Conservation (phyloP, 1,284 basidiomycete species). For the Phylloboletellus chloephorus region DNA sequence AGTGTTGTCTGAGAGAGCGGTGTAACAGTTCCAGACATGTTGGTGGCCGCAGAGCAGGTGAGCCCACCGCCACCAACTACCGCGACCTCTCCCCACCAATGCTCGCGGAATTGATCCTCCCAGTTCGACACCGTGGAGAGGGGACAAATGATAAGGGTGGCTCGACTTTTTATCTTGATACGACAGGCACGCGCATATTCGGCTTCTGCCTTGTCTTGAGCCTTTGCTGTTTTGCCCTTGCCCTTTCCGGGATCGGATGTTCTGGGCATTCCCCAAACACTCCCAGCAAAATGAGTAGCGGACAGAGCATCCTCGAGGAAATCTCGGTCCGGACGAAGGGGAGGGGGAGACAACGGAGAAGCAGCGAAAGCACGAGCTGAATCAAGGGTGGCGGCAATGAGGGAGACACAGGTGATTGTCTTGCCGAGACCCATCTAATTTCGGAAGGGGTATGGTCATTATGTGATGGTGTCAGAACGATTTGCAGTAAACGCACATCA, state of each 20-base stretch:
- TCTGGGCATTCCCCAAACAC: slow-evolving; percentile 80
- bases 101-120: slow-evolving; percentile 97
- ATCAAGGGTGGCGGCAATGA: slow-evolving; percentile 80
- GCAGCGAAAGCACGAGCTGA: slow-evolving; percentile 69
- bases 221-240: slow-evolving; percentile 58
- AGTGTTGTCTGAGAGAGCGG: slow-evolving; percentile 23
- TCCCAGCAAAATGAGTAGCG: slow-evolving; percentile 66
- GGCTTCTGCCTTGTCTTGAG: slow-evolving; percentile 65
- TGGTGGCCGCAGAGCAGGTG: slow-evolving; percentile 30
- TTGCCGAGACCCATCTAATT: slow-evolving; percentile 95
- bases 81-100: slow-evolving; percentile 82
- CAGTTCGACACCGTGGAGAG: slow-evolving; percentile 96
- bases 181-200: slow-evolving; percentile 63
- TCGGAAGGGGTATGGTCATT: slow-evolving; percentile 12
- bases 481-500: slow-evolving; percentile 64
- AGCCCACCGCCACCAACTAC: slow-evolving; percentile 70
- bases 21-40: slow-evolving; percentile 15
- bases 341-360: slow-evolving; percentile 44
- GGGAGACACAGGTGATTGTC: slow-evolving; percentile 89
- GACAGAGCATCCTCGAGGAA: slow-evolving; percentile 40
- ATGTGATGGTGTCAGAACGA: slow-evolving; percentile 14
- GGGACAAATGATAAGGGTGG: slow-evolving; percentile 95
- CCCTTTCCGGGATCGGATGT: slow-evolving; percentile 42
- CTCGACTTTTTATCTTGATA: slow-evolving; percentile 78
- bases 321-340: slow-evolving; percentile 38